These are phyloP conservation scores for Parmales sp. DNA, from an alignment of 108 stramenopile species.

Conservation along the genomic window DNA sequence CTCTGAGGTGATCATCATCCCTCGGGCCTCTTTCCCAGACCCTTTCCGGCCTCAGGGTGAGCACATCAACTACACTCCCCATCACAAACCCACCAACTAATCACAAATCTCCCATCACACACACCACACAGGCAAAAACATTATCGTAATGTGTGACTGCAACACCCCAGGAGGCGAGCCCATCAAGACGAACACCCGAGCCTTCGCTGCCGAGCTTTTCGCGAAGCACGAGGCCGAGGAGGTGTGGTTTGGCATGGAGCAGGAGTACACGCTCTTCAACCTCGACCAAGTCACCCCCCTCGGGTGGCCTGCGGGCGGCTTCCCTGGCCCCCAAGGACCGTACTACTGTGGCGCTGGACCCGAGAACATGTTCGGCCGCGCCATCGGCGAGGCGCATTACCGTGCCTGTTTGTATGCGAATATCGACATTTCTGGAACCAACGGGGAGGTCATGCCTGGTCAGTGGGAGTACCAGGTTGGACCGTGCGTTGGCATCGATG, in stretches of 20 bases:
- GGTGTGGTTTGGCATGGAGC: constrained; percentile 44
- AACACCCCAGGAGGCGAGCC: constrained; percentile 33
- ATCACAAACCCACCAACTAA: too few species aligned
- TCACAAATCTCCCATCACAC: too few species aligned
- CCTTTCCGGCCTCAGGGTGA: constrained; percentile 42
- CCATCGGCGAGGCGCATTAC: constrained; percentile 86
- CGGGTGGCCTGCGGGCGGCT: constrained; percentile 35
- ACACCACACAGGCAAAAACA: too few species aligned
- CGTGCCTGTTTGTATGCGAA: constrained; percentile 89
- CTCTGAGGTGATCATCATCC: constrained; percentile 71
- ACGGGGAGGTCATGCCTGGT: constrained; percentile 98
- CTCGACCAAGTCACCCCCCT: constrained; percentile 29
- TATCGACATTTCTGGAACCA: constrained; percentile 85
- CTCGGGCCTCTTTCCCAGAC: constrained; percentile 34
- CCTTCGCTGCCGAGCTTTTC: constrained; percentile 21
- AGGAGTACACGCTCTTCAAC: constrained; percentile 57
- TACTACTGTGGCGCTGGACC: constrained; percentile 95
- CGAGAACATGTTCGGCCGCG: constrained; percentile 86
- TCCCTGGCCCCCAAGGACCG: constrained; percentile 70
- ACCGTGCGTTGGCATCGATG: constrained; percentile 93
- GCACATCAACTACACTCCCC: too few species aligned
- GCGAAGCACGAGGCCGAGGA: constrained; percentile 14
- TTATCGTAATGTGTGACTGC: constrained; percentile 26
- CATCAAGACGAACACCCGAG: constrained; percentile 30
- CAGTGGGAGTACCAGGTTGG: constrained; percentile 98